These are phyloP conservation scores for Carex myosuroides DNA, from an alignment of 176 grass and related monocot genomes.

Conservation along the genomic window DNA sequence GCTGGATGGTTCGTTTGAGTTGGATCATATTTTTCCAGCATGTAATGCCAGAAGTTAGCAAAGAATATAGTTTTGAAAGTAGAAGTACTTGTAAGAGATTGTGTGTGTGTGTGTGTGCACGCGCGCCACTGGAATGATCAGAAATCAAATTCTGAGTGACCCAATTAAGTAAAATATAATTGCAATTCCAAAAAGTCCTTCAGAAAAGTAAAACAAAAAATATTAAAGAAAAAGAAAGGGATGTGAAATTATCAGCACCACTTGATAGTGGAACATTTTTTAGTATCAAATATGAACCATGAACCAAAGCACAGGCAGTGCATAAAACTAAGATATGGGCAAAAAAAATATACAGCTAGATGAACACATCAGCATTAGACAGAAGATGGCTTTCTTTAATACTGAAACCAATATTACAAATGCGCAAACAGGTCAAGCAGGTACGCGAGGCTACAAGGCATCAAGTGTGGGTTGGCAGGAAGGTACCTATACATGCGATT, in stretches of 20 bases:
- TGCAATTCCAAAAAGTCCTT: neutral
- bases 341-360: no score
- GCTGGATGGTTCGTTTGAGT: neutral
- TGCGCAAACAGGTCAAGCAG: neutral
- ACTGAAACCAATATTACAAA: neutral
- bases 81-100: neutral
- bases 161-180: neutral
- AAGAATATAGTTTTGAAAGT: neutral
- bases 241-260: neutral
- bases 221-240: neutral
- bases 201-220: neutral
- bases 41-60: neutral
- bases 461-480: slow-evolving; percentile 28
- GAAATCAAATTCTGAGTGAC: neutral
- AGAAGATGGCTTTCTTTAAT: neutral
- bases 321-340: neutral
- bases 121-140: neutral
- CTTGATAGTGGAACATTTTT: neutral
- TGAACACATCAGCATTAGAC: neutral
- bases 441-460: slow-evolving; percentile 9
- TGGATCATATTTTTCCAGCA: neutral
- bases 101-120: no score
- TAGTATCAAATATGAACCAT: neutral
- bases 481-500: slow-evolving; percentile 36
- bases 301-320: neutral